Percentiles rank a stretch among this genome's conserved stretches.
These are phyloP conservation scores for Simplicillium sp. DNA, from an alignment of 2,329 filamentous ascomycete species.

Conservation along the genomic window DNA sequence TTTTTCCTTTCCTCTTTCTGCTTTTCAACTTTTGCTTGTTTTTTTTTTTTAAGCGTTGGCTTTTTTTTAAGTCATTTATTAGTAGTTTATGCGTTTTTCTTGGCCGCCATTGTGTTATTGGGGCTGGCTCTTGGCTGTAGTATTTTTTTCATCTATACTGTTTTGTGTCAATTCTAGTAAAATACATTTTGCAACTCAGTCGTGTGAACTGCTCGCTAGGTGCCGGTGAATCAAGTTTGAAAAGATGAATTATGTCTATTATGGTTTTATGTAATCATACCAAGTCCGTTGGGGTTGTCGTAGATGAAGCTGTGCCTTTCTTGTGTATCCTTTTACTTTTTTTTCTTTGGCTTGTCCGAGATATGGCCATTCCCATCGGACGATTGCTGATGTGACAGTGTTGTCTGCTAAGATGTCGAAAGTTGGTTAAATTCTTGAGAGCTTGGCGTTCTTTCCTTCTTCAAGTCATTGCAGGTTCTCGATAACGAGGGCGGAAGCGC, in stretches of 20 bases:
- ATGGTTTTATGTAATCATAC: neutral
- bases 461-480: conserved; percentile 54
- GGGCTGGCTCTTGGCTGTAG: neutral
- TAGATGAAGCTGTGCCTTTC: no score
- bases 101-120: neutral
- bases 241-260: neutral
- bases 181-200: no score
- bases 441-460: conserved; percentile 7
- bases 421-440: neutral
- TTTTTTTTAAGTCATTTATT: neutral
- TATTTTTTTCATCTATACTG: no score
- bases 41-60: neutral
- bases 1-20: no score
- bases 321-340: conserved; percentile 1
- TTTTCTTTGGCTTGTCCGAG: neutral
- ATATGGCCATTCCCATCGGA: conserved; percentile 1
- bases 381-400: conserved; percentile 1
- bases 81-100: conserved; percentile 1
- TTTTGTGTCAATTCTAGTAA: no score
- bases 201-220: no score
- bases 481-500: conserved; percentile 86
- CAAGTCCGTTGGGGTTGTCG: neutral
- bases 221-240: neutral
- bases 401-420: no score
- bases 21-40: neutral